A percentile compares a stretch with the other conserved stretches of the same genome.
Conservation (phyloP, 768 basidiomycete species). For the Trichaptum fuscoviolaceum region DNA sequence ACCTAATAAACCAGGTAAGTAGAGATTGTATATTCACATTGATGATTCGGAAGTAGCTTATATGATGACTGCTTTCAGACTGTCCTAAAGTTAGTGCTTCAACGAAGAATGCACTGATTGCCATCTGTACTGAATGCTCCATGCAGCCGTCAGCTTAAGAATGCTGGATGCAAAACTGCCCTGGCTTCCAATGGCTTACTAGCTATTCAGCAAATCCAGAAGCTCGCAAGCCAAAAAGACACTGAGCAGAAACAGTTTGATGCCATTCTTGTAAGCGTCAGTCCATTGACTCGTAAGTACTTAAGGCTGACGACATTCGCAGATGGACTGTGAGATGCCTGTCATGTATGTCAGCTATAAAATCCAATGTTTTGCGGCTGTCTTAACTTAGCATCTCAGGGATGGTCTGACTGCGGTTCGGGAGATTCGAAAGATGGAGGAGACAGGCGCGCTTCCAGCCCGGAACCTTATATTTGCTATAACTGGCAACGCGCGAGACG, state of each 20-base stretch:
- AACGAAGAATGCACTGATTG: not conserved
- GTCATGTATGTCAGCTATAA: slow-evolving; percentile 14
- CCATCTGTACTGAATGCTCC: not conserved
- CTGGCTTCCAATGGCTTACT: slow-evolving; percentile 20
- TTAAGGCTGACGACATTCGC: not conserved
- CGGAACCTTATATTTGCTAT: slow-evolving; percentile 19
- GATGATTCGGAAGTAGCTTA: not conserved
- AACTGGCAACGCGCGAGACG: slow-evolving; percentile 22
- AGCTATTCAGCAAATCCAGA: slow-evolving; percentile 19
- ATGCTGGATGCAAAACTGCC: slow-evolving; percentile 17
- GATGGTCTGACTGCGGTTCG: slow-evolving; percentile 18
- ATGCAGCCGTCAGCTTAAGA: slow-evolving; percentile 19
- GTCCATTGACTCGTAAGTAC: not conserved
- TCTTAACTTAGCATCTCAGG: slow-evolving; percentile 6
- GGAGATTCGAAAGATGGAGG: slow-evolving; percentile 21
- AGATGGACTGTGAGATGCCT: slow-evolving; percentile 26
- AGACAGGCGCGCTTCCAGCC: slow-evolving; percentile 11
- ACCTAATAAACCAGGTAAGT: slow-evolving; percentile 21
- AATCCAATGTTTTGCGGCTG: not conserved
- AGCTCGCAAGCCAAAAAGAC: slow-evolving; percentile 3
- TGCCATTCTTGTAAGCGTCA: slow-evolving; percentile 15
- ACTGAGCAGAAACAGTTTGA: slow-evolving; percentile 13
- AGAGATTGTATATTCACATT: not conserved
- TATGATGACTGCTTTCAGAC: slow-evolving; percentile 10
- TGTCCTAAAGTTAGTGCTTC: slow-evolving; percentile 12